These are phyloP conservation scores for Aschersonia sp. DNA, from an alignment of 2,329 filamentous ascomycete genomes.

Conservation along the genomic window DNA sequence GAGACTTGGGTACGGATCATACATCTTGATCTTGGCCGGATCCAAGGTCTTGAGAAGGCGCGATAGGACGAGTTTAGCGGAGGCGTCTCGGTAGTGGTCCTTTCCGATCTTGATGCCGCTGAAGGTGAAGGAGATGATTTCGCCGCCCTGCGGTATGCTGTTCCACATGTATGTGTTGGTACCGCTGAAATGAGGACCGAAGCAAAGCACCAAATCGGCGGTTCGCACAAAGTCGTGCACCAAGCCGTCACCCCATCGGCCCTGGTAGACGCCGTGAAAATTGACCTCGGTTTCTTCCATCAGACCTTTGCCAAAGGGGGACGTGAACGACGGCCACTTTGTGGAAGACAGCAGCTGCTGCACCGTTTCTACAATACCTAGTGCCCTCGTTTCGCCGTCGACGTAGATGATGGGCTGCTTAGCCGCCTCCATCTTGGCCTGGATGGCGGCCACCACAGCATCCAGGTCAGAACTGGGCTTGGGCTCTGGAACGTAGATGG, in stretches of 20 bases:
- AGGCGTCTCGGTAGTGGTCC: constrained; percentile 15
- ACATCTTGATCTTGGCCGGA: constrained; percentile 8
- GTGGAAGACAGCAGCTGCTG: constrained; percentile 27
- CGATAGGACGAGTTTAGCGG: constrained; percentile 8
- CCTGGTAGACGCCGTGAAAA: constrained; percentile 33
- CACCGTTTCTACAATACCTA: constrained; percentile 25
- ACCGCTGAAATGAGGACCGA: constrained; percentile 30
- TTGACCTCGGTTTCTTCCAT: constrained; percentile 31
- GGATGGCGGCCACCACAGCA: constrained; percentile 16
- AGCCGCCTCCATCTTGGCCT: constrained; percentile 26
- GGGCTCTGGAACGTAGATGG: constrained; percentile 4
- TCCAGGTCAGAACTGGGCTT: constrained; percentile 7
- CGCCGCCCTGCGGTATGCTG: constrained; percentile 18
- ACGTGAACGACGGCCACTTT: constrained; percentile 30
- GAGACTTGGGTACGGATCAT: constrained; percentile 13
- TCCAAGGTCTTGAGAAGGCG: constrained; percentile 11
- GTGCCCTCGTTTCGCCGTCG: constrained; percentile 31
- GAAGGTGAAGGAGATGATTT: constrained; percentile 18
- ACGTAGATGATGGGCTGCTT: constrained; percentile 35
- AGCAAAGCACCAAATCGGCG: constrained; percentile 28
- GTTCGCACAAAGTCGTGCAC: constrained; percentile 21
- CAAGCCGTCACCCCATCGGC: constrained; percentile 20
- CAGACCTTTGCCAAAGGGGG: constrained; percentile 33
- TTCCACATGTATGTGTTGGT: constrained; percentile 28
- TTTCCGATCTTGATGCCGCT: constrained; percentile 15